phyloP scores from a whole-genome alignment of 805 yeast genomes.

The Candida boidinii region DNA sequence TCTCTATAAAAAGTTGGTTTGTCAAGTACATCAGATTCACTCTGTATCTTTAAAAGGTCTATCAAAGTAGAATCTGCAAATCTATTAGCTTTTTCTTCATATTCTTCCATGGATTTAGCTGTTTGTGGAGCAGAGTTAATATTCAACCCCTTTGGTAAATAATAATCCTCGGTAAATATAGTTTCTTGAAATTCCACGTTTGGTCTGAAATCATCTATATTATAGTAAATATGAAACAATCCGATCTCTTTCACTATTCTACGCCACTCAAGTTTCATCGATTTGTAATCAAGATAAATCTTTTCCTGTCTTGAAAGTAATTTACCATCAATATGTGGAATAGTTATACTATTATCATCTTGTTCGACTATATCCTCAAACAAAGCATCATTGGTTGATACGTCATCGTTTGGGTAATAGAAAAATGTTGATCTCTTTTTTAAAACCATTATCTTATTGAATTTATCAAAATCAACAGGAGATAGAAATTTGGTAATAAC shows the following conservation, averaged over 20 bases:
- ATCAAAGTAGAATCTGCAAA: constrained; percentile 6
- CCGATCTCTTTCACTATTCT: constrained; percentile 6
- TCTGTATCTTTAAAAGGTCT: constrained; percentile 3
- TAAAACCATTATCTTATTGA: constrained; percentile 6
- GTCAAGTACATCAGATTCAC: not conserved
- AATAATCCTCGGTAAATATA: constrained; percentile 12
- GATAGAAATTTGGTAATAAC: too few species aligned
- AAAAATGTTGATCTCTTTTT: constrained; percentile 14
- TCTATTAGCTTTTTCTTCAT: constrained; percentile 9
- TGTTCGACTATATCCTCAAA: constrained; percentile 12
- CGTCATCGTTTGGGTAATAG: constrained; percentile 9
- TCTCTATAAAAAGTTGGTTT: constrained; percentile 16
- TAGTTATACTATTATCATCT: constrained; percentile 4
- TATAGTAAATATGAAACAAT: constrained; percentile 5
- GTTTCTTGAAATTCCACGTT: constrained; percentile 2
- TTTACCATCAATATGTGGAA: constrained; percentile 10
- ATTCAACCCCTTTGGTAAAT: constrained; percentile 10
- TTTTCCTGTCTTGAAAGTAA: constrained; percentile 13
- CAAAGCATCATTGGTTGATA: constrained; percentile 4
- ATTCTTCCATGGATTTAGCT: constrained; percentile 14
- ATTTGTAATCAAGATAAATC: constrained; percentile 6
- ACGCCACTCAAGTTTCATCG: constrained; percentile 3
- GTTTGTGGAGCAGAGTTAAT: constrained; percentile 22
- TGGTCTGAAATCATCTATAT: constrained; percentile 1
- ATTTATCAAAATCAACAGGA: too few species aligned